Conservation (phyloP, 257 asterid genomes). For the Scutellaria baicalensis region DNA sequence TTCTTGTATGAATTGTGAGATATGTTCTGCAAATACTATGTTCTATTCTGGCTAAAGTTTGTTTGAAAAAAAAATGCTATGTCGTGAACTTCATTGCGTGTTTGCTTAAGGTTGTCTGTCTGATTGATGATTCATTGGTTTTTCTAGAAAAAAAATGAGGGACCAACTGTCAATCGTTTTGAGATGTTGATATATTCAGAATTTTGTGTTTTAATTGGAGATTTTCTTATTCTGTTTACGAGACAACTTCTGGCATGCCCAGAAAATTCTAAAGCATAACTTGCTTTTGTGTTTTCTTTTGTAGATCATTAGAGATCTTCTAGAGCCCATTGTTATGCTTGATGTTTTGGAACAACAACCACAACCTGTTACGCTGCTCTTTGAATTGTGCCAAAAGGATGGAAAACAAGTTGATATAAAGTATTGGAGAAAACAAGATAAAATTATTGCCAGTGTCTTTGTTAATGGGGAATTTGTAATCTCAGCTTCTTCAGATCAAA, state of each 20-base stretch:
- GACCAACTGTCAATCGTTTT: neutral
- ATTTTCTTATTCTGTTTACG: too few species aligned
- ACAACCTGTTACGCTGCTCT: constrained; percentile 77
- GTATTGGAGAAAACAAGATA: constrained; percentile 37
- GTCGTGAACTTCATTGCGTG: neutral
- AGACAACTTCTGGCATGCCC: too few species aligned
- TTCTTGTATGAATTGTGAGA: neutral
- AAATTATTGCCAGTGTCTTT: constrained; percentile 41
- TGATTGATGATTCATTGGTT: neutral
- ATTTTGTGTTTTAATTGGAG: neutral
- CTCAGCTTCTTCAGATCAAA: constrained; percentile 57
- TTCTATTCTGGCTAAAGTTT: neutral
- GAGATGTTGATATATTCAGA: neutral
- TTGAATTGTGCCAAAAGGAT: constrained; percentile 59
- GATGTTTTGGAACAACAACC: constrained; percentile 55
- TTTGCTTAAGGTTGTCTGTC: neutral
- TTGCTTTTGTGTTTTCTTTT: constrained; percentile 1
- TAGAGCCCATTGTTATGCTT: constrained; percentile 63
- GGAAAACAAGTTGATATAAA: constrained; percentile 48
- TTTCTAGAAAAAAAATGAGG: neutral
- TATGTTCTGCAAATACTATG: neutral
- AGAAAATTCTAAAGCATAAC: neutral
- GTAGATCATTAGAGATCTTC: constrained; percentile 46
- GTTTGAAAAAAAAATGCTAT: neutral
- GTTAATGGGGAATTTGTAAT: constrained; percentile 52